Base-by-base conservation (phyloP, 768 basidiomycete genomes). In the Neoboletus magnificus region DNA sequence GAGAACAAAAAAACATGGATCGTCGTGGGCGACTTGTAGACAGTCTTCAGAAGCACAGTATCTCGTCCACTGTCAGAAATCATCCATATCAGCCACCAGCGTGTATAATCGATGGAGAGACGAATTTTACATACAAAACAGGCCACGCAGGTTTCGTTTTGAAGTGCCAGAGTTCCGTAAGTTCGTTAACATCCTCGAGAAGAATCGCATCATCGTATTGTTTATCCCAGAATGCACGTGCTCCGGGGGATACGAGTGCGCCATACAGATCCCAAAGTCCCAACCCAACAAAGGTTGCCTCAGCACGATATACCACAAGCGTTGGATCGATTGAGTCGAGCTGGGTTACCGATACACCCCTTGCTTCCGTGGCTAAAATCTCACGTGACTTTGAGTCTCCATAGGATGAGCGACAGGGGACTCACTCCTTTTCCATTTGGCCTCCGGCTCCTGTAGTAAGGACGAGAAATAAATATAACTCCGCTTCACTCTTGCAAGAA, bases 381-480 rank as follows among this genome's bases (percentile, higher is more conserved):
- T 42, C 30, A 30, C 2, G 39, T 66, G 42, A 64, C 33, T 30
- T 40, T 48, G 11, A 20, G 29, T 12, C 20, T 18, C 30, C 16
- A 40, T 5, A 2, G 1, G 18, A 18, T 13, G 23, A 36, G 56
- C 39, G 61, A n/a, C 56, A 56, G 29, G 8, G 8, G 22, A 75
- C 86, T 64, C 71, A 92, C 90, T 91, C 66, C 86, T 79, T 66
- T 86, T 86, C 96, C 96, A 99, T 71, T 99, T 99, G 4, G 93
- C 93, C 71, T 98, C 94, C 1, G 97, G 97, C 65, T 98, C 96
- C 71, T 98, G 97, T 47, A 99, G 73, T 46, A 99, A 76, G 0
- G 95, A 97, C 1, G 95, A 95, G 70, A 99, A 98, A 72, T 98
- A 98, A 50, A 98, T 98, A 65, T 99, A 99, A 69, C 91, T 96